Base-by-base conservation (phyloP, 2,329 filamentous ascomycete species). In the Aspergillus aculeatus region DNA sequence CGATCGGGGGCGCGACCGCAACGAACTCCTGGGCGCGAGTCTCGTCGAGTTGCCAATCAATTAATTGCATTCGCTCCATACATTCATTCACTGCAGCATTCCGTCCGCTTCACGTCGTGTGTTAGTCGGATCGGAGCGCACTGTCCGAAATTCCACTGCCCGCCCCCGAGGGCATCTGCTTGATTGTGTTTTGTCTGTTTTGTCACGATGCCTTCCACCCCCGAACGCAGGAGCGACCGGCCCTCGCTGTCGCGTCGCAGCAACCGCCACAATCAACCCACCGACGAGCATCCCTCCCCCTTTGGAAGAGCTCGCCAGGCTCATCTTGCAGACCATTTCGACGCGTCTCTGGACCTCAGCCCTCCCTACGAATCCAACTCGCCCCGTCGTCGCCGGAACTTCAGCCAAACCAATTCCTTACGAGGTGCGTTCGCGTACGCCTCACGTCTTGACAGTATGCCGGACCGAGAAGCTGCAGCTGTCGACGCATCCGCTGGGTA, bases 391-490 rank as follows among this genome's bases (percentile, higher is more conserved):
- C 73, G 72, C 54, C 68, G 69, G 48, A 72, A 67, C 41, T 72
- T 76, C 58, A 72, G 71, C 48, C 63, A 72, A 47, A 75, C 77
- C 14, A 72, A 71, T 31, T 77, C 75, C 9, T 62, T 79, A 55
- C 73, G 73, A 54, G 73, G 73, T 55, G 75, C 77, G 19, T 79
- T 77, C 63, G 71, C 75, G 57, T 70, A 70, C 26, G 68, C 73
- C 50, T 74, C 71, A 54, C 70, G 68, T 41, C 54, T 64, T 44
- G 55, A 64, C 44, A 66, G 66, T 56, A 74, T 71, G 66, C 63
- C 67, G 44, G 69, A 71, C 55, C 64, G 57, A 23, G 68, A 69
- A 48, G 66, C 57, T 54, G 54, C 64, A 49, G 41, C 62, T 5
- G 63, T 61, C 9, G 63, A 65, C 47, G 66, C 59, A 16, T 35